These are phyloP conservation scores for Microstegium vimineum DNA, from an alignment of 176 grass and related monocot genomes.

Conservation along the genomic window DNA sequence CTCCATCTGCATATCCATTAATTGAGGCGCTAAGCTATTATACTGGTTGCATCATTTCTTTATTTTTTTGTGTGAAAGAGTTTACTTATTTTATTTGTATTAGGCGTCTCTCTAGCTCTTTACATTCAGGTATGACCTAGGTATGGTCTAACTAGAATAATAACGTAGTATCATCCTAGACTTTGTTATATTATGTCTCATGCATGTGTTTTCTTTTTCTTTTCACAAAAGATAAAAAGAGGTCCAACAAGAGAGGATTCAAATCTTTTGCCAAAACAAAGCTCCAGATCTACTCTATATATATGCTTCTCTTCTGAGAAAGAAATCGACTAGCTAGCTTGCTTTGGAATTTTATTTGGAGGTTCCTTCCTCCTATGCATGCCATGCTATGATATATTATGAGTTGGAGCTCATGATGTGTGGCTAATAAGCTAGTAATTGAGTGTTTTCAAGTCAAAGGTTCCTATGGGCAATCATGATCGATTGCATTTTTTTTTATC, in stretches of 20 bases:
- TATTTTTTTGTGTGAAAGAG: too few relatives aligned
- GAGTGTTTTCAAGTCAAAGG: slow-evolving; percentile 42
- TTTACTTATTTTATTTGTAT: neutral
- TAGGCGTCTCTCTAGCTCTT: neutral
- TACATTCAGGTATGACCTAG: neutral
- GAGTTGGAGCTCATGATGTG: neutral
- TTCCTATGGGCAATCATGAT: slow-evolving; percentile 22
- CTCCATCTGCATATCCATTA: neutral
- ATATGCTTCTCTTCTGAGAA: neutral
- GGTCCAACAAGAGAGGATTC: too few relatives aligned
- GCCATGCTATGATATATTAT: neutral
- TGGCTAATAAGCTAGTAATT: too few relatives aligned
- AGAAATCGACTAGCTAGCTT: slow-evolving; percentile 24
- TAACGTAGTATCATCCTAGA: neutral
- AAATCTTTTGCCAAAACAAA: neutral
- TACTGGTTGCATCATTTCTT: too few relatives aligned
- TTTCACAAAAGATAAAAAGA: too few relatives aligned
- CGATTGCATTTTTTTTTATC: neutral
- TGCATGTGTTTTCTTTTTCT: neutral
- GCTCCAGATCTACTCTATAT: slow-evolving; percentile 1
- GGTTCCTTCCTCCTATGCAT: slow-evolving; percentile 6
- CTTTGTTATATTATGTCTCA: neutral
- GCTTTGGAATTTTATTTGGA: slow-evolving; percentile 4
- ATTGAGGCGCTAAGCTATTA: too few relatives aligned
- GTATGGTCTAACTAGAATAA: slow-evolving; percentile 3